Evolutionary conservation across 2,329 filamentous ascomycete species (phyloP), one percentile per base, ranked within the genome.

Genomic region (Paraphaeosphaeria sporulosa): DNA sequence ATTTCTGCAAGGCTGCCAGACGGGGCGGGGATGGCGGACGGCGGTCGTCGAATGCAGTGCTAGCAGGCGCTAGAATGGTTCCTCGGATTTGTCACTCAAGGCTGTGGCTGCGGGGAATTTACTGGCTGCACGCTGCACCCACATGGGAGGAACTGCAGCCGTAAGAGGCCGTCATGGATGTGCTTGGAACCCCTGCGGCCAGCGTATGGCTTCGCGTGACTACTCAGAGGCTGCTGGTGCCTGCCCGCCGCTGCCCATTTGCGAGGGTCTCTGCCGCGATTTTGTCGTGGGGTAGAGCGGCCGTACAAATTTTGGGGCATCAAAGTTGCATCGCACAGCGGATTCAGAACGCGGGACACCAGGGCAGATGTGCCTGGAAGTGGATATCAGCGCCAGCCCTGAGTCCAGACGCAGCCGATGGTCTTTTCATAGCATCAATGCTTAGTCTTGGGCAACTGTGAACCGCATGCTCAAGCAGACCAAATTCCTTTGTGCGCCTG

Each of bases 111-210:
- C 34, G 34, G 32, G 49, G 34, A 40, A 40, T 43, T 19, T 30
- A 4, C 27, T 19, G 40, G n/a, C 21, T 19, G 48, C 9, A 40
- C 36, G 25, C 9, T 21, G 38, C 38, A 17, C 34, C 23, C 49
- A 52, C 52, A 55, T 55, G 52, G 40, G 25, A 46, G 12, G 4
- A 19, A 15, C 42, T 55, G 52, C 52, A 46, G 19, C 40, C 27
- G 38, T 54, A 54, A 54, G 38, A 54, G 51, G 30, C 38, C 9
- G 51, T 44, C 42, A 34, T 52, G 23, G 27, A 30, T 4, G 8
- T 4, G 15, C 13, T 27, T 15, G 42, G 34, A 17, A 34, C 27
- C 40, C 50, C 27, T 55, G 52, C 25, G 43, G 27, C n/a, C 40
- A 36, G 25, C 40, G 32, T 10, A 21, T 8, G 15, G 21, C 23